phyloP scores from a whole-genome alignment of 2,329 filamentous ascomycete genomes.

The Cladosporium sp. region DNA sequence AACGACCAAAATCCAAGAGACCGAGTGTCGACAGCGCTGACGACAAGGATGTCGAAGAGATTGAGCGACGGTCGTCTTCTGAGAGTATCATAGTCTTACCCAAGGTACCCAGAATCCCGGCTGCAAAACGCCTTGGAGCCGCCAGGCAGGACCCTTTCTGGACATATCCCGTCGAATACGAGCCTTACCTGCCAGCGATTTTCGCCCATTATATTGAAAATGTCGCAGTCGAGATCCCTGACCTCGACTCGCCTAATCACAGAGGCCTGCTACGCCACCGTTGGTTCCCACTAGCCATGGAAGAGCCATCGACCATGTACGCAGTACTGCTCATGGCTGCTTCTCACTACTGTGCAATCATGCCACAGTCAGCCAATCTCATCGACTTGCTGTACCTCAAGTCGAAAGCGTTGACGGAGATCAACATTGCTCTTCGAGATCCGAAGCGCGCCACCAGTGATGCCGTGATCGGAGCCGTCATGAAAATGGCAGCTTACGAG shows the following conservation, averaged over 20 bases:
- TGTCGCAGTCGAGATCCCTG: conserved; percentile 40
- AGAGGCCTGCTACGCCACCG: conserved; percentile 32
- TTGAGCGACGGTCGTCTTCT: not conserved
- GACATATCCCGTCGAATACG: conserved; percentile 18
- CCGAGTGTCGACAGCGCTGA: not conserved
- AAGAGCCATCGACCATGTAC: conserved; percentile 34
- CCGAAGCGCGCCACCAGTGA: conserved; percentile 30
- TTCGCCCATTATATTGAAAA: conserved; percentile 23
- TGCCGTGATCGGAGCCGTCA: conserved; percentile 44
- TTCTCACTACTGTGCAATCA: conserved; percentile 35
- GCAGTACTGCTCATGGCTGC: conserved; percentile 39
- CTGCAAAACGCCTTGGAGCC: conserved; percentile 2
- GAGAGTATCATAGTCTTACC: not conserved
- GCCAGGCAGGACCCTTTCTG: conserved; percentile 18
- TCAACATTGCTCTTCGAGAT: conserved; percentile 35
- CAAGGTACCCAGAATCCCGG: not conserved
- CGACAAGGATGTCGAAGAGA: not conserved
- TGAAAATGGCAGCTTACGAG: conserved; percentile 49
- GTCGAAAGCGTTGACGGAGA: conserved; percentile 37
- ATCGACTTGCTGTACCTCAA: conserved; percentile 39
- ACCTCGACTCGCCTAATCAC: conserved; percentile 34
- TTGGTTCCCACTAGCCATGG: conserved; percentile 40
- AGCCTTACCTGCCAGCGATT: conserved; percentile 16
- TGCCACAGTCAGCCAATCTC: conserved; percentile 18
- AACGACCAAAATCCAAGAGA: not conserved